phyloP scores from a whole-genome alignment of 176 grass and related monocot species.

The Dactylis glomerata region DNA sequence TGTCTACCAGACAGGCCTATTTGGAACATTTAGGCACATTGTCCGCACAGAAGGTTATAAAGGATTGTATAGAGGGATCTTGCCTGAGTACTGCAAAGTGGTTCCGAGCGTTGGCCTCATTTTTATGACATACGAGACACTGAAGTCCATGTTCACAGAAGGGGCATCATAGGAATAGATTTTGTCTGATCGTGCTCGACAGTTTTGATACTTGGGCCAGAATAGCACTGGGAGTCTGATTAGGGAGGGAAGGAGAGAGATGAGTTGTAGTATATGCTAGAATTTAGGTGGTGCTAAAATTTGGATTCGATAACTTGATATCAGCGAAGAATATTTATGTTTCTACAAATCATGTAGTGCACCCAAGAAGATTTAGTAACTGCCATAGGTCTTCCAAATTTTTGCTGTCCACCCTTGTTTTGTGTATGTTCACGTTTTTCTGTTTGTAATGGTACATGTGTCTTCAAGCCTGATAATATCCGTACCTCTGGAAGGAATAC shows the following conservation, averaged over 20 bases:
- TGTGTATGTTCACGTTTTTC: slow-evolving; percentile 30
- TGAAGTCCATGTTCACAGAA: slow-evolving; percentile 61
- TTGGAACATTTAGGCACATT: slow-evolving; percentile 84
- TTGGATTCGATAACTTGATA: slow-evolving; percentile 53
- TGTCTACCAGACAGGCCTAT: slow-evolving; percentile 69
- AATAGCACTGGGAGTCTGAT: slow-evolving; percentile 45
- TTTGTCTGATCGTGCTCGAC: background rate
- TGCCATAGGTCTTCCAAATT: slow-evolving; percentile 26
- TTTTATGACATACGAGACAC: slow-evolving; percentile 91
- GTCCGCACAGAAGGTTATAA: slow-evolving; percentile 58
- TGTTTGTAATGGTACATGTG: slow-evolving; percentile 40
- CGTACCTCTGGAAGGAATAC: background rate
- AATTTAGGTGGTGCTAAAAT: slow-evolving; percentile 44
- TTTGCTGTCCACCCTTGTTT: slow-evolving; percentile 9
- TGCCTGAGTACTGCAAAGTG: slow-evolving; percentile 94
- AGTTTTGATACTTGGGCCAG: slow-evolving; percentile 51
- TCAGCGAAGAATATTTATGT: slow-evolving; percentile 25
- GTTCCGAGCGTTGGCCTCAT: slow-evolving; percentile 87
- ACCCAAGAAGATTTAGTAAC: background rate
- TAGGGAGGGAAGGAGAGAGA: slow-evolving; percentile 26
- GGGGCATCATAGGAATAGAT: slow-evolving; percentile 45
- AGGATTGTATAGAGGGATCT: slow-evolving; percentile 95
- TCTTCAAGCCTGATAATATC: background rate
- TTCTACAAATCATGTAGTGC: slow-evolving; percentile 32
- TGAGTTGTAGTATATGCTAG: slow-evolving; percentile 60